phyloP scores from a whole-genome alignment of 2,329 filamentous ascomycete species.

The Fusarium coicis region DNA sequence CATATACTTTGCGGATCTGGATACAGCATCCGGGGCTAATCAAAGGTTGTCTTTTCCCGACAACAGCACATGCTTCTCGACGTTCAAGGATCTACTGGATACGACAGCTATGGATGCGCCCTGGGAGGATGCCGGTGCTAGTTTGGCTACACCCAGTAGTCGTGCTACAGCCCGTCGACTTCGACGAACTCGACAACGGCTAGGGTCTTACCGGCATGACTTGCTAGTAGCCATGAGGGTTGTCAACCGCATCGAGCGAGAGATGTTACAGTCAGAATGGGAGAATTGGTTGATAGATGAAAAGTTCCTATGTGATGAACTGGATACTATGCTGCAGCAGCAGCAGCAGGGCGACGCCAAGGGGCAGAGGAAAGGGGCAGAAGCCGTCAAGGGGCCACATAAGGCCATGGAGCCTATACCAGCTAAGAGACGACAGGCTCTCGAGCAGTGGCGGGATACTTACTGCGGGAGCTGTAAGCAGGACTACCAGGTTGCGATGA shows the following conservation, averaged over 20 bases:
- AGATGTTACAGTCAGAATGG: conserved; percentile 89
- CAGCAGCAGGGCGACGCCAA: conserved; percentile 25
- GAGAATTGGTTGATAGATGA: conserved; percentile 92
- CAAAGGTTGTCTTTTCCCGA: conserved; percentile 50
- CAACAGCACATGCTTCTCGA: conserved; percentile 69
- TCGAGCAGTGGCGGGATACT: conserved; percentile 62
- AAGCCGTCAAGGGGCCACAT: conserved; percentile 42
- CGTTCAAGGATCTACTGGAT: conserved; percentile 69
- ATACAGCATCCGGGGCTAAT: conserved; percentile 65
- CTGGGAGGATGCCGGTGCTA: conserved; percentile 62
- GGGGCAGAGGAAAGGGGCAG: conserved; percentile 27
- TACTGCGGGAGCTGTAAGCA: conserved; percentile 67
- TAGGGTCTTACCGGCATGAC: conserved; percentile 89
- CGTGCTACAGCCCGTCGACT: conserved; percentile 71
- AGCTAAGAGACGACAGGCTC: conserved; percentile 47
- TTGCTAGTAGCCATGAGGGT: conserved; percentile 89
- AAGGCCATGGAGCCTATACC: conserved; percentile 48
- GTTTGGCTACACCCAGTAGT: conserved; percentile 60
- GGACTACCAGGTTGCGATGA: conserved; percentile 53
- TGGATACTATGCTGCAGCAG: conserved; percentile 60
- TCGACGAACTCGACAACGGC: conserved; percentile 80
- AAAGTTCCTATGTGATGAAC: conserved; percentile 76
- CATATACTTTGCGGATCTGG: conserved; percentile 84
- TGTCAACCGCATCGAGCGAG: conserved; percentile 87
- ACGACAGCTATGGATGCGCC: conserved; percentile 67